Percentiles rank a stretch among this genome's conserved stretches.
Conservation (phyloP, 768 basidiomycete species). For the Lactarius vividus region DNA sequence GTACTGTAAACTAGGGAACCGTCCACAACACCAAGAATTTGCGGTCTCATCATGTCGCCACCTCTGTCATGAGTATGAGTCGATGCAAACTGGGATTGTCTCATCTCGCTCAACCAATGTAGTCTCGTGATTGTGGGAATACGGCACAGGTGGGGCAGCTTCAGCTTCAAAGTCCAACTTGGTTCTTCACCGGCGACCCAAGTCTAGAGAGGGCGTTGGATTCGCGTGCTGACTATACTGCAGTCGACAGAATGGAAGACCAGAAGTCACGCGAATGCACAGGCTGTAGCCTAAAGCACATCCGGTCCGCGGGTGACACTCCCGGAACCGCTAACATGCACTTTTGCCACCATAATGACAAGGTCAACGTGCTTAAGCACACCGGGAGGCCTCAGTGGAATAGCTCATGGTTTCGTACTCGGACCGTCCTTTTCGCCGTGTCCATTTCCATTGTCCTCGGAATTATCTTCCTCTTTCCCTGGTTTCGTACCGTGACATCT, state of each 20-base stretch:
- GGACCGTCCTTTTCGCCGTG: background rate
- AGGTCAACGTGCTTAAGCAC: background rate
- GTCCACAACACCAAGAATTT: too few species aligned
- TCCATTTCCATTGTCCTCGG: conserved; percentile 4
- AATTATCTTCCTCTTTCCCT: background rate
- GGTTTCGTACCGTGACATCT: background rate
- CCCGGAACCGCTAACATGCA: background rate
- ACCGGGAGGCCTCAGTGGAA: background rate
- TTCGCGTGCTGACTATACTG: background rate
- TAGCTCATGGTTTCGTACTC: conserved; percentile 2
- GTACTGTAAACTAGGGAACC: too few species aligned
- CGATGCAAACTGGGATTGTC: too few species aligned
- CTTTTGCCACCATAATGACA: background rate
- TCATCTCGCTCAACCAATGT: too few species aligned
- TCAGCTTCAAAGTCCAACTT: too few species aligned
- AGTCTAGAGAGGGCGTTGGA: background rate
- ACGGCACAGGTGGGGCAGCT: background rate
- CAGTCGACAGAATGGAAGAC: background rate
- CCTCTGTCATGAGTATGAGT: too few species aligned
- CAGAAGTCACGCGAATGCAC: background rate
- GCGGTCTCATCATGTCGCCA: too few species aligned
- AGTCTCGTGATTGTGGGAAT: conserved; percentile 2
- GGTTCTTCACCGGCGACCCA: background rate
- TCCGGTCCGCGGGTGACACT: background rate
- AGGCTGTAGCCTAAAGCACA: background rate